Conservation (phyloP, 1,139 yeast species). For the Candida labiduridarum region DNA sequence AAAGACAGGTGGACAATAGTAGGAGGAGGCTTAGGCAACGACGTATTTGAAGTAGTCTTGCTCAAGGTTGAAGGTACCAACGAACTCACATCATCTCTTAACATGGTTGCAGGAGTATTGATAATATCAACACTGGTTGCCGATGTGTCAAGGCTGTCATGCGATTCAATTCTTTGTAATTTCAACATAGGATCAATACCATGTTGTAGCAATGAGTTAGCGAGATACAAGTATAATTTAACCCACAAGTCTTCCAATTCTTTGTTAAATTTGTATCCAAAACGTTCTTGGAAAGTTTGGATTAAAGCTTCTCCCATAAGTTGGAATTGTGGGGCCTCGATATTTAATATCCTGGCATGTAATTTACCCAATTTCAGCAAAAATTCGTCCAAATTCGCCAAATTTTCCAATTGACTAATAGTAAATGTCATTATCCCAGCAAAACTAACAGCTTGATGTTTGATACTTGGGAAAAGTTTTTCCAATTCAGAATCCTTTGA, state of each 20-base stretch:
- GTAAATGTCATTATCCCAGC: conserved; percentile 78
- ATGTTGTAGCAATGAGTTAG: conserved; percentile 64
- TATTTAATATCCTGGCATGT: conserved; percentile 74
- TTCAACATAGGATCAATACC: conserved; percentile 62
- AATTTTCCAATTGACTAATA: conserved; percentile 47
- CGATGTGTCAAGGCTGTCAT: not conserved
- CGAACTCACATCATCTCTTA: conserved; percentile 1
- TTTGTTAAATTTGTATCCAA: conserved; percentile 45
- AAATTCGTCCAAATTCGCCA: conserved; percentile 55
- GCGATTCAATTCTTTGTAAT: conserved; percentile 14
- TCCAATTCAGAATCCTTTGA: conserved; percentile 57
- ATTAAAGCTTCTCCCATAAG: conserved; percentile 79
- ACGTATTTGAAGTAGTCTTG: not conserved
- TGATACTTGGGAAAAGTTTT: conserved; percentile 61
- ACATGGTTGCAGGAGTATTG: not conserved
- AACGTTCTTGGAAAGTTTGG: conserved; percentile 73
- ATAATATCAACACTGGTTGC: not conserved
- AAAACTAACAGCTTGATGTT: conserved; percentile 75
- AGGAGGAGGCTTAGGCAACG: not conserved
- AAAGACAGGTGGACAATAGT: not conserved
- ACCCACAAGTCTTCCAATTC: conserved; percentile 74
- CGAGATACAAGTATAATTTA: conserved; percentile 59
- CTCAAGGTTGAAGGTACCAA: not conserved
- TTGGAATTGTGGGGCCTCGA: conserved; percentile 73
- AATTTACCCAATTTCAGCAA: conserved; percentile 69